Evolutionary conservation across 495 filamentous ascomycete species (phyloP), one percentile per base, ranked within the genome.

Genomic region (Aspergillus bridgeri): DNA sequence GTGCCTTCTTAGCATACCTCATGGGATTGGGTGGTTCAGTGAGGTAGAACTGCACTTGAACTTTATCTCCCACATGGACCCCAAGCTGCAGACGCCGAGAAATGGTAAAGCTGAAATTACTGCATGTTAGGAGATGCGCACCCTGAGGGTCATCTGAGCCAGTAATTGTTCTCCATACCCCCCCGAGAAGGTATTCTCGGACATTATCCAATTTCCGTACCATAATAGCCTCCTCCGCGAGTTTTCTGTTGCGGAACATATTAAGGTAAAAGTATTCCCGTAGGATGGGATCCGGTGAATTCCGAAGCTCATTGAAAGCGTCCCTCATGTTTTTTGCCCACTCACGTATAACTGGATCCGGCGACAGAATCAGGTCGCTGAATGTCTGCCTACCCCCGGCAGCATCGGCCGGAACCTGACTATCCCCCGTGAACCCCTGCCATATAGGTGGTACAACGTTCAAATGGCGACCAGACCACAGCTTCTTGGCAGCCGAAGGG

Each of bases 31-130:
- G 46, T 3, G 11, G 3, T 48, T 48, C 6, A 21, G 3, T 20
- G 3, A 48, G 46, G 22, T 48, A 18, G 13, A 48, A 48, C 46
- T 48, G 46, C 4, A 18, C 18, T 8, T 8, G 11, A 13, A 46
- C 51, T 38, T 42, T 20, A 46, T 62, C 45, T 6, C 56, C 51
- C 19, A 19, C 27, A 3, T 52, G 17, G 15, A 54, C 18, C 3
- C 51, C 18, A 23, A 62, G 23, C 17, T 29, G 18, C 8, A 60
- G 48, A 8, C 6, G 44, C 56, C 47, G 22, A 4, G 47, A 51
- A 22, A 60, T 48, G 15, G 53, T 51, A n/a, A 56, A 55, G 11
- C 8, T 22, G 33, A 42, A 56, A 17, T 20, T 56, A 25, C 58
- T 52, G 13, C 38, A 48, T 5, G 2, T 2, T 52, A 25, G 45